A percentile compares a stretch with the other conserved stretches of the same genome.
Conservation (phyloP, 2,329 filamentous ascomycete species). For the Ceratocystis eucalypticola region DNA sequence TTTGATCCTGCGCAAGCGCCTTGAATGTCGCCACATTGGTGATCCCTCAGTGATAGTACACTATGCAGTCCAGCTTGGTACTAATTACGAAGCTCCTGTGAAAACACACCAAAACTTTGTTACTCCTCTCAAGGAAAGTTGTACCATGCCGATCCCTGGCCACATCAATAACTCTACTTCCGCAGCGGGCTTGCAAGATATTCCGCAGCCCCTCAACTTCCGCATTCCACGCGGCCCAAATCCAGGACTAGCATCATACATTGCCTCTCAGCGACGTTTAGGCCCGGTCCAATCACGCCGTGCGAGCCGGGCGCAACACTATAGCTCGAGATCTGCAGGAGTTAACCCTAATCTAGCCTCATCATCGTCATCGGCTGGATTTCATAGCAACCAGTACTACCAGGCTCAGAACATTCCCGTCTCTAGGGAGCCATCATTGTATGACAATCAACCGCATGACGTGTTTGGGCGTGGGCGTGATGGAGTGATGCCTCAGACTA, state of each 20-base stretch:
- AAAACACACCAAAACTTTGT: slow-evolving; percentile 27
- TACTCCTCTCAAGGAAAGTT: slow-evolving; percentile 28
- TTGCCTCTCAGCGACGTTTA: slow-evolving; percentile 28
- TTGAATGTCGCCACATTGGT: slow-evolving; percentile 34
- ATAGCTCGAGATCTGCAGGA: slow-evolving; percentile 14
- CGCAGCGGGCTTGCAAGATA: slow-evolving; percentile 4
- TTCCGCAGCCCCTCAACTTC: slow-evolving; percentile 27
- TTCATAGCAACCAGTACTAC: slow-evolving; percentile 9
- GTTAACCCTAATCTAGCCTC: slow-evolving; percentile 12
- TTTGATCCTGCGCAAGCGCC: slow-evolving; percentile 31
- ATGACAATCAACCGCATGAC: slow-evolving; percentile 16
- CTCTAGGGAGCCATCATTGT: slow-evolving; percentile 14
- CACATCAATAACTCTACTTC: slow-evolving; percentile 24
- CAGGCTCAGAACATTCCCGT: background rate
- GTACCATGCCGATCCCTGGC: slow-evolving; percentile 27
- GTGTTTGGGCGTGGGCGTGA: slow-evolving; percentile 10
- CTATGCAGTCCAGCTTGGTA: slow-evolving; percentile 30
- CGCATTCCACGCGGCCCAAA: slow-evolving; percentile 28
- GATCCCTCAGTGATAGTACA: slow-evolving; percentile 30
- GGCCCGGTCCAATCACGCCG: slow-evolving; percentile 22
- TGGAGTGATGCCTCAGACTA: slow-evolving; percentile 21
- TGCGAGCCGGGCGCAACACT: slow-evolving; percentile 10
- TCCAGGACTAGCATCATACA: slow-evolving; percentile 27
- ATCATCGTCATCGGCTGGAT: background rate
- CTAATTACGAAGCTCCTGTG: slow-evolving; percentile 22